phyloP scores from a whole-genome alignment of 805 yeast species.

The Kuraishia borneana region DNA sequence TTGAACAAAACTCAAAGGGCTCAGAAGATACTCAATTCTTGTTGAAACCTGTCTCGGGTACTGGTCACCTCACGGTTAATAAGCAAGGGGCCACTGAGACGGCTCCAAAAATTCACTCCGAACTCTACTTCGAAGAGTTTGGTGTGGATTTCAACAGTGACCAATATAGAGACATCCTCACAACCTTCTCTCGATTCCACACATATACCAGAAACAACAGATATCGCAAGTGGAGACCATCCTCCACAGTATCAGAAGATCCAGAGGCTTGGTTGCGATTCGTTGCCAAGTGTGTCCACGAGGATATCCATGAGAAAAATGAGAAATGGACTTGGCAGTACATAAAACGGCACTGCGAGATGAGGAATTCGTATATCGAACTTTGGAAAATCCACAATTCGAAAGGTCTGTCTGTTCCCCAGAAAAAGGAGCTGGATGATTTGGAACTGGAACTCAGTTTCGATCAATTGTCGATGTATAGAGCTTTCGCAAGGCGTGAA shows the following conservation, averaged over 20 bases:
- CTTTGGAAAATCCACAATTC: constrained; percentile 56
- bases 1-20: constrained; percentile 18
- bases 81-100: constrained; percentile 64
- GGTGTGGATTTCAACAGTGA: constrained; percentile 76
- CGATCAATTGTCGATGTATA: constrained; percentile 77
- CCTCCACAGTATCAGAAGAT: constrained; percentile 35
- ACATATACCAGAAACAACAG: constrained; percentile 68
- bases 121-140: constrained; percentile 77
- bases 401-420: constrained; percentile 14
- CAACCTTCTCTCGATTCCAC: constrained; percentile 74
- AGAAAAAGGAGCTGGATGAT: constrained; percentile 27
- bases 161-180: constrained; percentile 73
- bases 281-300: constrained; percentile 63
- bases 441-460: constrained; percentile 52
- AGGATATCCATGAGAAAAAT: constrained; percentile 74
- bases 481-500: constrained; percentile 67
- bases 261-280: constrained; percentile 79
- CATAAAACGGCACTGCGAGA: constrained; percentile 59
- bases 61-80: constrained; percentile 71
- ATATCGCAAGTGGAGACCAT: constrained; percentile 65
- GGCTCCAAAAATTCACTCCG: constrained; percentile 60
- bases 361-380: constrained; percentile 52
- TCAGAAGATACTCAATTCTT: constrained; percentile 36
- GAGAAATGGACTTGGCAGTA: constrained; percentile 85
- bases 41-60: constrained; percentile 81